Percentiles rank a stretch among this genome's conserved stretches.
Conservation (phyloP, 305 asterid genomes). For the Andrographis paniculata region DNA sequence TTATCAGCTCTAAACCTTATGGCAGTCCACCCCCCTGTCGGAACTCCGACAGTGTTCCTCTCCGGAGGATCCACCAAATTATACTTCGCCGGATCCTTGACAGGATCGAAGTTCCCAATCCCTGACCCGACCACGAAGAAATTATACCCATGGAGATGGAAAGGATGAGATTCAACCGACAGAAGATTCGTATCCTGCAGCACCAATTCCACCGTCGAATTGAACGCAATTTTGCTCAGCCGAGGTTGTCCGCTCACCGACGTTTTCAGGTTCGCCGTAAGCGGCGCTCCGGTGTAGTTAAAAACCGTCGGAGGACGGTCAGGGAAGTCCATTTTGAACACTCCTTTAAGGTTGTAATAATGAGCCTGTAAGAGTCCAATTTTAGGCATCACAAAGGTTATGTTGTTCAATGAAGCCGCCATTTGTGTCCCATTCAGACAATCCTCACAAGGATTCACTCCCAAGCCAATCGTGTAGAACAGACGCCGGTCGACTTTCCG, state of each 20-base stretch:
- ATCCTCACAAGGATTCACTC: constrained; percentile 44
- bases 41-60: constrained; percentile 57
- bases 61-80: constrained; percentile 57
- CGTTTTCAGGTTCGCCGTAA: constrained; percentile 46
- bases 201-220: constrained; percentile 52
- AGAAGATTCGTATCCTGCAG: constrained; percentile 61
- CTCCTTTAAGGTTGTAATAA: constrained; percentile 31
- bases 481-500: constrained; percentile 41
- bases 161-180: constrained; percentile 57
- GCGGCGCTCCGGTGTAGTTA: constrained; percentile 66
- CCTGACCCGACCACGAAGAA: constrained; percentile 56
- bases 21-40: constrained; percentile 70
- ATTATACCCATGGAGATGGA: constrained; percentile 73
- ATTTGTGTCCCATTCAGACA: constrained; percentile 51
- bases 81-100: constrained; percentile 29
- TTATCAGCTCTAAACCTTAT: constrained; percentile 56
- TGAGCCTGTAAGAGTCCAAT: constrained; percentile 56
- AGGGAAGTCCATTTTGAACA: constrained; percentile 48
- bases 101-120: constrained; percentile 40
- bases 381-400: constrained; percentile 57
- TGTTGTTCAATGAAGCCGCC: constrained; percentile 59
- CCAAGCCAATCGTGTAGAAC: constrained; percentile 56
- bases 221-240: constrained; percentile 40
- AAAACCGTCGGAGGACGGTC: constrained; percentile 46
- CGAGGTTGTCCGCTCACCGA: constrained; percentile 18